Evolutionary conservation across 1,139 yeast genomes (phyloP).

Genomic region (Debaryomycetaceae sp.): DNA sequence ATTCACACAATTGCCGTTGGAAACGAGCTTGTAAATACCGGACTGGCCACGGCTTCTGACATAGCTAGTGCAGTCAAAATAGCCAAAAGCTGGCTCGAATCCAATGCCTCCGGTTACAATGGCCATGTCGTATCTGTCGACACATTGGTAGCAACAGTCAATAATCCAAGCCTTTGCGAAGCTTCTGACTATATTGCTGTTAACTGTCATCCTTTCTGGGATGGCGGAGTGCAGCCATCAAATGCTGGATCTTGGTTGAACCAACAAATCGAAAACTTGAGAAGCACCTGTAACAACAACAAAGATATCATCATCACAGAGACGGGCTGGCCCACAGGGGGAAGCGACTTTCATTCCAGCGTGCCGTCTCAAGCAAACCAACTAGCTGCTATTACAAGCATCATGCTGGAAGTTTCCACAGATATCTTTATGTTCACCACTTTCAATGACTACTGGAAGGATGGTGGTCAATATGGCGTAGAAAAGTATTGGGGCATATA

Average conservation of each 20-base stretch:
- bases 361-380: conserved; percentile 69
- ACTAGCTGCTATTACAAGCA: conserved; percentile 54
- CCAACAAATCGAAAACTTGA: conserved; percentile 63
- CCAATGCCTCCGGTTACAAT: conserved; percentile 54
- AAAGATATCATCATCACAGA: conserved; percentile 65
- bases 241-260: conserved; percentile 71
- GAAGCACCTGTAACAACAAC: conserved; percentile 58
- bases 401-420: conserved; percentile 51
- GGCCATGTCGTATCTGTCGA: conserved; percentile 78
- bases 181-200: conserved; percentile 77
- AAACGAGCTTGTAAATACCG: conserved; percentile 74
- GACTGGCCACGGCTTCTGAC: conserved; percentile 57
- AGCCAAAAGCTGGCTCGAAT: conserved; percentile 55
- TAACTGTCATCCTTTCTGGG: conserved; percentile 80
- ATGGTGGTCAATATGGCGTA: conserved; percentile 59
- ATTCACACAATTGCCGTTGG: conserved; percentile 75
- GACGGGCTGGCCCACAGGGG: conserved; percentile 81
- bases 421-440: conserved; percentile 65
- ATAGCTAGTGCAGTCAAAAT: conserved; percentile 51
- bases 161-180: conserved; percentile 68
- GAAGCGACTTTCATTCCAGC: conserved; percentile 62
- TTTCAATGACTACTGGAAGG: conserved; percentile 76
- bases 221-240: conserved; percentile 60
- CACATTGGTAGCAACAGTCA: conserved; percentile 69
- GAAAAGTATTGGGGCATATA: conserved; percentile 75